These are phyloP conservation scores for Boletus vermiculosoides DNA, from an alignment of 768 basidiomycete species.

Conservation along the genomic window DNA sequence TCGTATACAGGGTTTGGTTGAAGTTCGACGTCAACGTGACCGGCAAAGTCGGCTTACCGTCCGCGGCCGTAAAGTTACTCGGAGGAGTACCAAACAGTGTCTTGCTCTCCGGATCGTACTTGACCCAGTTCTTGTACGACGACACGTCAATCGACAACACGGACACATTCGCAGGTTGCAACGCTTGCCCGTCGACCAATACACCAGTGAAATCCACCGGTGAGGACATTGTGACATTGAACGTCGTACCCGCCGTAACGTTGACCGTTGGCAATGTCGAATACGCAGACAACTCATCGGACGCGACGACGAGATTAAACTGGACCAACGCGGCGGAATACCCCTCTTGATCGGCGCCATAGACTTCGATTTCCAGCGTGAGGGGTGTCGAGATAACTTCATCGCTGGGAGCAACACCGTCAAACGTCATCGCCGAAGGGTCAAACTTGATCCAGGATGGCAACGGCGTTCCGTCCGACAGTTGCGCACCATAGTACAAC, in stretches of 20 bases:
- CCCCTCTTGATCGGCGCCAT: conserved; percentile 71
- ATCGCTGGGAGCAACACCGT: conserved; percentile 68
- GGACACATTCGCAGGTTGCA: conserved; percentile 59
- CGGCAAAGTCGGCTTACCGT: conserved; percentile 46
- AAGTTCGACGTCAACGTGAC: conserved; percentile 60
- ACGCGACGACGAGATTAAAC: conserved; percentile 67
- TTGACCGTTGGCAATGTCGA: conserved; percentile 64
- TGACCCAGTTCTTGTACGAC: conserved; percentile 53
- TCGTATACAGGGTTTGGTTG: conserved; percentile 66
- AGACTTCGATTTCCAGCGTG: conserved; percentile 52
- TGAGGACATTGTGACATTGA: conserved; percentile 53
- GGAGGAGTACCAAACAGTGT: conserved; percentile 69
- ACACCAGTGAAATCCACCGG: conserved; percentile 62
- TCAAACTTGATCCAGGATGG: conserved; percentile 80
- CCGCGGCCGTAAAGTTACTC: conserved; percentile 35
- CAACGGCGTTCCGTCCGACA: conserved; percentile 64
- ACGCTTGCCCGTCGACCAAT: conserved; percentile 55
- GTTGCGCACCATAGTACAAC: conserved; percentile 63
- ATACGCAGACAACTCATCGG: conserved; percentile 60
- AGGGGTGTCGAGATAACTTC: conserved; percentile 38
- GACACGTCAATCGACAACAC: conserved; percentile 59
- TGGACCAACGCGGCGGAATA: conserved; percentile 58
- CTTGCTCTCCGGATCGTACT: conserved; percentile 53
- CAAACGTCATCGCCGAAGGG: conserved; percentile 63
- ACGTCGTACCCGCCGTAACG: conserved; percentile 54